Conservation (phyloP, 2,329 filamentous ascomycete species). For the Sporothrix schenckii region DNA sequence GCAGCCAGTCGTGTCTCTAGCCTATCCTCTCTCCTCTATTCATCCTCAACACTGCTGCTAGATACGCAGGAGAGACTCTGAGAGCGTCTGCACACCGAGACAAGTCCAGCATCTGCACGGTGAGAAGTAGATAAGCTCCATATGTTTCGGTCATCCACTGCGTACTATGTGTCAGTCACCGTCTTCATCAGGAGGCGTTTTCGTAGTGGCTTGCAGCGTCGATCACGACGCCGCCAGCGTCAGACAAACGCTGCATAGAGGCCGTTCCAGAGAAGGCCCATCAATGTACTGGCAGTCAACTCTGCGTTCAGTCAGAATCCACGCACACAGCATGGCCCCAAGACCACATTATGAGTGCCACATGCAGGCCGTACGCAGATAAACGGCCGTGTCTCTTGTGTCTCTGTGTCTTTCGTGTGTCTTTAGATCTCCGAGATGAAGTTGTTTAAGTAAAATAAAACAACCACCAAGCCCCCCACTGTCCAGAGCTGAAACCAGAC, state of each 20-base stretch:
- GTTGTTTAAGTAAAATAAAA: no score
- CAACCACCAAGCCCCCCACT: background rate
- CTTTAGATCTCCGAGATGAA: background rate
- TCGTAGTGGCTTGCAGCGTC: background rate
- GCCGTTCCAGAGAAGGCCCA: background rate
- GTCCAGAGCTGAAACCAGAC: background rate
- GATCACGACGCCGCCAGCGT: no score
- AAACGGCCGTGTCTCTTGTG: slow-evolving; percentile 6
- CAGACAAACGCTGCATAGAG: background rate
- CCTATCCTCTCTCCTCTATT: background rate
- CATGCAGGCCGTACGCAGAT: background rate
- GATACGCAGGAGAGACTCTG: background rate
- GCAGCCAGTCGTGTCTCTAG: background rate
- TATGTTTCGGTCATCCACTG: no score
- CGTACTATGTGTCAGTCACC: background rate
- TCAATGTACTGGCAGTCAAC: no score
- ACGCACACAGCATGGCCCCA: background rate
- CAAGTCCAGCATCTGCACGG: background rate
- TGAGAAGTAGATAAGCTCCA: background rate
- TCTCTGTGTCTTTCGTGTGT: background rate
- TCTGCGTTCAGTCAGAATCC: background rate
- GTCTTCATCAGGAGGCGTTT: no score
- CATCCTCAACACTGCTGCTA: background rate
- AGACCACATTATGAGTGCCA: background rate
- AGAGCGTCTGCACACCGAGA: background rate